Base-by-base conservation (phyloP, 1,284 basidiomycete genomes). In the Moesziomyces parantarcticus region DNA sequence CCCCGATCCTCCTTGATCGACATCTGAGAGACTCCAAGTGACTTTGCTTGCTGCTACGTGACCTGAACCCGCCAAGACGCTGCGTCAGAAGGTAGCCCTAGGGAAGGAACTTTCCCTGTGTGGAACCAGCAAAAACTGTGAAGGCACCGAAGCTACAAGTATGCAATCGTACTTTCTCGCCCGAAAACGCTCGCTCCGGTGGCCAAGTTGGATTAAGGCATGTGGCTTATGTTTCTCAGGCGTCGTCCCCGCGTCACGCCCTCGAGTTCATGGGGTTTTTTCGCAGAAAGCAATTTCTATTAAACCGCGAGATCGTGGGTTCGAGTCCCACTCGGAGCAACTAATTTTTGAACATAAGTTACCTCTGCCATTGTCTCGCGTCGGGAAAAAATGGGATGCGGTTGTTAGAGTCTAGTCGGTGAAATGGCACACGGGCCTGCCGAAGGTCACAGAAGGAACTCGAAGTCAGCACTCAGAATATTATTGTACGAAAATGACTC, bases 151-250 rank as follows among this genome's bases (percentile, higher is more conserved):
- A 2, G 42, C n/a, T 46, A 39, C 21, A 61, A 54, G 20, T 39
- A 47, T 23, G 51, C 51, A 67, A 50, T 13, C 3, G 3, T 18
- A 13, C n/a, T 58, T 53, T 65, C 51, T 61, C 68, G 54, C 48
- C 58, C 61, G 68, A 71, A 71, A 71, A 71, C 46, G 54, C 47
- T 69, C 39, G 68, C 62, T 50, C 58, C 62, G 56, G 58, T 71
- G 68, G 68, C 68, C 68, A 71, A 71, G 68, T 71, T 71, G 68
- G 68, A 71, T 71, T 48, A 71, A 71, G 68, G 68, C 68, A 71
- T 71, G 68, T 65, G 68, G 68, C 68, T 71, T 71, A 71, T 71
- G 68, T 50, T 61, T 68, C 54, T 61, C 58, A 58, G 53, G 50
- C 45, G 18, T 9, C 23, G 18, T 39, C 39, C 34, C 46, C 11